Base-by-base conservation (phyloP, 2,329 filamentous ascomycete species). In the Aspergillus jensenii region DNA sequence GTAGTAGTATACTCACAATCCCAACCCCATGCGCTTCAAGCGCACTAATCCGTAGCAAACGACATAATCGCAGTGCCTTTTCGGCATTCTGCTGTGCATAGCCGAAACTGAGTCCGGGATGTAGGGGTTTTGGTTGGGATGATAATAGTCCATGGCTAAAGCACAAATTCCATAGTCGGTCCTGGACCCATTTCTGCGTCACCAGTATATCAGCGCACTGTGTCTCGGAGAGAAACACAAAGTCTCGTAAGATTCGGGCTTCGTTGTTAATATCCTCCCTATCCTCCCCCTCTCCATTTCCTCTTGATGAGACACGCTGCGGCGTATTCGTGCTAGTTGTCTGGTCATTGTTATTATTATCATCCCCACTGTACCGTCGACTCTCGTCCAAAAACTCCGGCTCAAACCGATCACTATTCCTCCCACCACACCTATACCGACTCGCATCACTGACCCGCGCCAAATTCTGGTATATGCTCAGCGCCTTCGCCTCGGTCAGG, bases 401-500 rank as follows among this genome's bases (percentile, higher is more conserved):
- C 27, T 76, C 73, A 54, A 76, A 76, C 58, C 69, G 74, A 49
- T 76, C 72, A 25, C 14, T 37, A 12, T 37, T 37, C 14, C n/a
- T 39, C 9, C 35, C 21, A 19, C 25, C 17, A 6, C 27, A 6
- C 9, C 23, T 44, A 44, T 76, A 74, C 7, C 71, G 74, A 25
- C 67, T 67, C 35, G 74, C 71, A 52, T 73, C 67, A 62, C 69
- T 74, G 55, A 70, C 69, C 37, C 54, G 67, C 49, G 48, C 66
- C 50, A 68, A 70, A 59, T 68, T 78, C 55, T 68, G 72, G 65
- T 66, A 70, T 57, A 68, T 77, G 46, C 64, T 68, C 64, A 68
- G 60, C 54, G 68, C 75, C 79, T 96, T 64, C 87, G 84, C 6
- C 70, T 90, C 60, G 82, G 89, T 50, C 82, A 90, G 73, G 81